Conservation (phyloP, 2,329 filamentous ascomycete species). For the Clarireedia hainanense region DNA sequence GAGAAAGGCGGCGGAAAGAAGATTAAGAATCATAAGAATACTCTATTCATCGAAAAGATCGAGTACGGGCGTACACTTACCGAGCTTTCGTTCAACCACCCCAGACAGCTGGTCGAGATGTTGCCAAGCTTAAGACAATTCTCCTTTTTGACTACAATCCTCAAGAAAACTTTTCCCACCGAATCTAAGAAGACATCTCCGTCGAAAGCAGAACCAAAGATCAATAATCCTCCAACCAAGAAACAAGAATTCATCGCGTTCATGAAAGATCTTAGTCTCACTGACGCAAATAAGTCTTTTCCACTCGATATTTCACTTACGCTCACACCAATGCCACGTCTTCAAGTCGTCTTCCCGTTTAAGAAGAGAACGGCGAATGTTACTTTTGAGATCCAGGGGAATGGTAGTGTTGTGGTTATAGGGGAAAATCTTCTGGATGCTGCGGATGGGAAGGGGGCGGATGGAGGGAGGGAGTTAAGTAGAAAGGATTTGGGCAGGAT, state of each 20-base stretch:
- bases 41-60: slow-evolving; percentile 62
- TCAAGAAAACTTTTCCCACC: slow-evolving; percentile 52
- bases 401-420: slow-evolving; percentile 25
- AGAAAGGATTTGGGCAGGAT: slow-evolving; percentile 34
- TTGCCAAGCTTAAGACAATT: slow-evolving; percentile 72
- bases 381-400: slow-evolving; percentile 24
- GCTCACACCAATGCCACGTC: slow-evolving; percentile 23
- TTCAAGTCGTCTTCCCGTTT: slow-evolving; percentile 26
- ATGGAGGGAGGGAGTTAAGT: slow-evolving; percentile 13
- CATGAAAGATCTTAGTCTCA: slow-evolving; percentile 14
- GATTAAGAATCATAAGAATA: slow-evolving; percentile 43
- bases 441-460: slow-evolving; percentile 11
- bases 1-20: slow-evolving; percentile 20
- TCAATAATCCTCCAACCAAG: slow-evolving; percentile 15
- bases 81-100: slow-evolving; percentile 69
- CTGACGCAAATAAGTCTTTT: slow-evolving; percentile 11
- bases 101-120: slow-evolving; percentile 64
- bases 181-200: neutral
- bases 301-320: slow-evolving; percentile 23
- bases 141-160: slow-evolving; percentile 57
- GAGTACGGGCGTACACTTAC: slow-evolving; percentile 62
- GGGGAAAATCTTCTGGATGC: slow-evolving; percentile 25
- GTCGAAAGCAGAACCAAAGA: neutral
- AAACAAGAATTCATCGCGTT: slow-evolving; percentile 25
- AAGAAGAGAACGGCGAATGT: slow-evolving; percentile 25